A percentile compares a stretch with the other conserved stretches of the same genome.
Conservation (phyloP, 805 yeast species). For the Cyberlindnera galapagoensis region DNA sequence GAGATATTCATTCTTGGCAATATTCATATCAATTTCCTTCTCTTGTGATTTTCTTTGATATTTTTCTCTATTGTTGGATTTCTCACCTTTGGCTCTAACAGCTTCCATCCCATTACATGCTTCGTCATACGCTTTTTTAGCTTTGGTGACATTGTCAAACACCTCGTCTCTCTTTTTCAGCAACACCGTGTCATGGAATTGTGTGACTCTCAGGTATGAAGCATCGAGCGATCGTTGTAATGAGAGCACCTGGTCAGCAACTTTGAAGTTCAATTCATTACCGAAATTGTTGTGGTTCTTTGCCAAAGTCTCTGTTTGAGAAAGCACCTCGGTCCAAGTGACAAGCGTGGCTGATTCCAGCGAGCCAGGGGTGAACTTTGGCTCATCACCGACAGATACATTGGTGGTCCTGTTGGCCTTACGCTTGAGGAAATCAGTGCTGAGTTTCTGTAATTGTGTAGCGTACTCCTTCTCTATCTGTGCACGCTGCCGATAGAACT, state of each 20-base stretch:
- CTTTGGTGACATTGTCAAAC: slow-evolving; percentile 26
- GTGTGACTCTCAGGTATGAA: slow-evolving; percentile 48
- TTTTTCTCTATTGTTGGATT: slow-evolving; percentile 44
- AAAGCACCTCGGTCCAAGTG: slow-evolving; percentile 83
- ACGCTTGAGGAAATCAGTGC: slow-evolving; percentile 64
- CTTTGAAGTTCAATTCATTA: slow-evolving; percentile 49
- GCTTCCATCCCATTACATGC: slow-evolving; percentile 75
- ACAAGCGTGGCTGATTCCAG: slow-evolving; percentile 81
- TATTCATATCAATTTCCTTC: slow-evolving; percentile 75
- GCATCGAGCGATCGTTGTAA: slow-evolving; percentile 47
- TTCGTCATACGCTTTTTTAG: slow-evolving; percentile 72
- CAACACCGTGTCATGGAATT: slow-evolving; percentile 50
- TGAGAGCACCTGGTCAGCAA: slow-evolving; percentile 54
- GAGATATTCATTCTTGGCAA: slow-evolving; percentile 77
- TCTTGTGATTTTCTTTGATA: slow-evolving; percentile 44
- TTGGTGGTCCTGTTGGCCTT: slow-evolving; percentile 63
- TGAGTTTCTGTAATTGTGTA: slow-evolving; percentile 52
- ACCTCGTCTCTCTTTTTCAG: slow-evolving; percentile 31
- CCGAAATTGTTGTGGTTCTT: slow-evolving; percentile 57
- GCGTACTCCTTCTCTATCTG: slow-evolving; percentile 80
- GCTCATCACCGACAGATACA: slow-evolving; percentile 85
- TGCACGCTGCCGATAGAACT: slow-evolving; percentile 80
- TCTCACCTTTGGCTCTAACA: slow-evolving; percentile 69
- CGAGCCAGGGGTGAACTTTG: slow-evolving; percentile 91
- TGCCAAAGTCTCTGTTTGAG: slow-evolving; percentile 77